Conservation (phyloP, 257 asterid species). For the Nicotiana otophora region DNA sequence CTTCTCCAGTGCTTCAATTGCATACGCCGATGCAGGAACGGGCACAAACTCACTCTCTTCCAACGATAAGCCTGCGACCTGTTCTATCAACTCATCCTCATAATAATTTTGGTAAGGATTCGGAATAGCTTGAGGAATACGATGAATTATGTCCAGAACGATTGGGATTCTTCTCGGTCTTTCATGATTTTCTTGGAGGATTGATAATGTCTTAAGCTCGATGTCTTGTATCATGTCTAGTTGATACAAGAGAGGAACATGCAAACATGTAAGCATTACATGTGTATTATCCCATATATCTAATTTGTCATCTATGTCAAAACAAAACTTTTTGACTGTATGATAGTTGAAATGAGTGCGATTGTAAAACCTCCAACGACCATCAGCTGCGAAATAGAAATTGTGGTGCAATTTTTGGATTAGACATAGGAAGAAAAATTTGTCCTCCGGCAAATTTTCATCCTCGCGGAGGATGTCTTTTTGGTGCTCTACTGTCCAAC, state of each 20-base stretch:
- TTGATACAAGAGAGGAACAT: background rate
- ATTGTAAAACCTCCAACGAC: background rate
- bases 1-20: background rate
- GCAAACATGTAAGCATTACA: background rate
- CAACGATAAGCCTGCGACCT: background rate
- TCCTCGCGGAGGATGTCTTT: background rate
- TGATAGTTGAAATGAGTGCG: background rate
- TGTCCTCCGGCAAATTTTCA: background rate
- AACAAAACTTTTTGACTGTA: background rate
- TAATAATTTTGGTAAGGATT: background rate
- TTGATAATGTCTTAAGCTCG: background rate
- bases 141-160: too few species aligned
- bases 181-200: too few species aligned
- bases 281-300: background rate
- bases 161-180: too few species aligned
- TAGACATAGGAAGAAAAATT: background rate
- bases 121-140: too few species aligned
- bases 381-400: background rate
- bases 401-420: background rate
- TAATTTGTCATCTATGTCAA: background rate
- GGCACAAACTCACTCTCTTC: background rate
- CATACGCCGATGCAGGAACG: background rate
- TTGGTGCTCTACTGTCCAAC: background rate
- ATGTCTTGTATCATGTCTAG: background rate
- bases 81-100: background rate